A percentile compares a stretch with the other conserved stretches of the same genome.
phyloP scores from a whole-genome alignment of 805 yeast genomes.

The Candida pseudofarinosa region DNA sequence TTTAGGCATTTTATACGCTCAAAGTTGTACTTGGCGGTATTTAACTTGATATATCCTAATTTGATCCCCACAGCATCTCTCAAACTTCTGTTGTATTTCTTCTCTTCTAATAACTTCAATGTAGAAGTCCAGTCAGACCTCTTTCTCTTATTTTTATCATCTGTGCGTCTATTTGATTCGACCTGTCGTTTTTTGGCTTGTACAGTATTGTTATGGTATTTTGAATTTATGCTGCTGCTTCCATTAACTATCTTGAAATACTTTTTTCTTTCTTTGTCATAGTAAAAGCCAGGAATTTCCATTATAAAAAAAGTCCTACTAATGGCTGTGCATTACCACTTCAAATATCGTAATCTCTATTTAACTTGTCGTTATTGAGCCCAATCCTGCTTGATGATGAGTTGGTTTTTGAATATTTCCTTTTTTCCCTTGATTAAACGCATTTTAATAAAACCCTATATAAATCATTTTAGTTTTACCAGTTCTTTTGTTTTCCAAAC shows the following conservation, averaged over 20 bases:
- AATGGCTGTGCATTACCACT: background rate
- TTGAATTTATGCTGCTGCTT: constrained; percentile 16
- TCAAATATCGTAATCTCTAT: too few species aligned
- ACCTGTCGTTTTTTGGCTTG: constrained; percentile 16
- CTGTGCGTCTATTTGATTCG: background rate
- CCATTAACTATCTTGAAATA: constrained; percentile 29
- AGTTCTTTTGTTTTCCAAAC: too few species aligned
- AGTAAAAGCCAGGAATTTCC: constrained; percentile 25
- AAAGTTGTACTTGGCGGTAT: background rate
- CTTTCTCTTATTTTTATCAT: background rate
- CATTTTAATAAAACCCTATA: too few species aligned
- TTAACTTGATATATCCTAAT: background rate
- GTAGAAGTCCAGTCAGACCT: background rate
- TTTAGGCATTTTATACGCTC: background rate
- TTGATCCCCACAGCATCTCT: background rate
- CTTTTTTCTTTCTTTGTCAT: constrained; percentile 17
- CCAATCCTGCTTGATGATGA: too few species aligned
- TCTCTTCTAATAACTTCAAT: background rate
- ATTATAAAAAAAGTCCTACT: constrained; percentile 5
- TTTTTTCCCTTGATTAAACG: too few species aligned
- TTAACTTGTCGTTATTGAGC: too few species aligned
- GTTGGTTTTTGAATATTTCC: too few species aligned
- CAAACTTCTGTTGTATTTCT: background rate
- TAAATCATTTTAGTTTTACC: too few species aligned
- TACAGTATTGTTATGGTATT: constrained; percentile 22